A percentile compares a stretch with the other conserved stretches of the same genome.
phyloP scores from a whole-genome alignment of 2,329 filamentous ascomycete species.

The Aspergillus brasiliensis region DNA sequence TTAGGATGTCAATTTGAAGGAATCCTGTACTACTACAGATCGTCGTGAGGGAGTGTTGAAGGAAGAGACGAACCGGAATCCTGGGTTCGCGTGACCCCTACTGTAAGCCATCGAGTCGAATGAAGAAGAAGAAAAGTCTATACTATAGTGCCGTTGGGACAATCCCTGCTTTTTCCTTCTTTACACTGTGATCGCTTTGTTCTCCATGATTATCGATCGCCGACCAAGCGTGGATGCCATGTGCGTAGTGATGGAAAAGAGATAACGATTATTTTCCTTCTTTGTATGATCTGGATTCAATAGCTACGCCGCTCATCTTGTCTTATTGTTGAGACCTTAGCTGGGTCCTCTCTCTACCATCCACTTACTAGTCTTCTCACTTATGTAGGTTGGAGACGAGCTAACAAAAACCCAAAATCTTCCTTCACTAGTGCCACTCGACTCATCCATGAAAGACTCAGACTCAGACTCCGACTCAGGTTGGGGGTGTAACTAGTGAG shows the following conservation, averaged over 20 bases:
- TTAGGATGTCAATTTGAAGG: neutral
- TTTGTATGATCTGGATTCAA: too few relatives aligned
- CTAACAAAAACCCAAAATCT: neutral
- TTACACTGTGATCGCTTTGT: neutral
- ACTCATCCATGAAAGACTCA: neutral
- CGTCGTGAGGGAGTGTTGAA: neutral
- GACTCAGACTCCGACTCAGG: neutral
- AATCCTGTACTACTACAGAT: neutral
- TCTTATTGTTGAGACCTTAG: too few relatives aligned
- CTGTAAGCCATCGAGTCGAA: neutral
- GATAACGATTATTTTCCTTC: neutral
- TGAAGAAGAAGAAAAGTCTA: neutral
- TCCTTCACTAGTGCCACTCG: neutral
- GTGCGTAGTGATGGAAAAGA: neutral
- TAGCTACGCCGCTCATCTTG: too few relatives aligned
- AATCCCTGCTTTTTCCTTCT: neutral
- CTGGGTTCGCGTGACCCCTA: neutral
- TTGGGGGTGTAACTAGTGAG: neutral
- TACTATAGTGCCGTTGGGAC: neutral
- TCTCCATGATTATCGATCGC: neutral
- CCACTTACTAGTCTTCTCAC: too few relatives aligned
- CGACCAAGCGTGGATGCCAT: conserved; percentile 1
- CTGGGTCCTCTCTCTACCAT: too few relatives aligned
- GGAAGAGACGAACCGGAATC: neutral
- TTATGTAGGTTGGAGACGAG: too few relatives aligned